These are phyloP conservation scores for Boletus albobrunnescens DNA, from an alignment of 1,284 basidiomycete species.

Conservation along the genomic window DNA sequence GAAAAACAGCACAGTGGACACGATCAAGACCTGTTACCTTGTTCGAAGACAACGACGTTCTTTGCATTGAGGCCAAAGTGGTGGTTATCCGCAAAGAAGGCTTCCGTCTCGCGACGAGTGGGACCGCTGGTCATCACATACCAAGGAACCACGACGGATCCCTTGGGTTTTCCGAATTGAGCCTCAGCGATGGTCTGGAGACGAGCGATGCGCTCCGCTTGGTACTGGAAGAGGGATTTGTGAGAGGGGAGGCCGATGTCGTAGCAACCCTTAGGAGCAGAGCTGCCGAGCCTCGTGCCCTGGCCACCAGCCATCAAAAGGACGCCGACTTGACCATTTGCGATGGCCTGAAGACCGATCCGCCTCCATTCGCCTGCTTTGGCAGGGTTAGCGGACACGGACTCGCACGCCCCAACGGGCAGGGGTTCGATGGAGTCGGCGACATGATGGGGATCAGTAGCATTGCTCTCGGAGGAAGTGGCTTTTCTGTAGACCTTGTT, in stretches of 20 bases:
- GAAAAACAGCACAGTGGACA: not conserved
- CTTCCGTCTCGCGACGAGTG: conserved; percentile 83
- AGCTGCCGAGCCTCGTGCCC: conserved; percentile 90
- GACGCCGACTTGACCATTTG: conserved; percentile 82
- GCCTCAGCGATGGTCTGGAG: conserved; percentile 76
- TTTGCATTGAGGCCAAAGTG: conserved; percentile 82
- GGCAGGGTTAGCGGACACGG: conserved; percentile 49
- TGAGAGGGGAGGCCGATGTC: conserved; percentile 92
- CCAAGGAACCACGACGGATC: conserved; percentile 80
- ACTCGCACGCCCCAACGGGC: conserved; percentile 70
- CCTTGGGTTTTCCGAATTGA: conserved; percentile 48
- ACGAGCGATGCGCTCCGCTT: conserved; percentile 89
- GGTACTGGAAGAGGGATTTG: conserved; percentile 94
- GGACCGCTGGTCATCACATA: conserved; percentile 99
- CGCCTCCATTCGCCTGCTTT: conserved; percentile 69
- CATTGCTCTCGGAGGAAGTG: conserved; percentile 61
- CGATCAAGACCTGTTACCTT: conserved; percentile 55
- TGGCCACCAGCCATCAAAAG: conserved; percentile 98
- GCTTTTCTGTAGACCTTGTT: conserved; percentile 86
- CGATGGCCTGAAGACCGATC: conserved; percentile 79
- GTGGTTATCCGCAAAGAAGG: conserved; percentile 75
- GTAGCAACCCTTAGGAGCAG: conserved; percentile 95
- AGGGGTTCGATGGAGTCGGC: conserved; percentile 70
- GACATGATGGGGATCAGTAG: conserved; percentile 41
- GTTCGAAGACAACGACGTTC: conserved; percentile 94